Percentiles rank a stretch among this genome's conserved stretches.
Conservation (phyloP, 805 yeast genomes). For the Cyberlindnera meyerae region DNA sequence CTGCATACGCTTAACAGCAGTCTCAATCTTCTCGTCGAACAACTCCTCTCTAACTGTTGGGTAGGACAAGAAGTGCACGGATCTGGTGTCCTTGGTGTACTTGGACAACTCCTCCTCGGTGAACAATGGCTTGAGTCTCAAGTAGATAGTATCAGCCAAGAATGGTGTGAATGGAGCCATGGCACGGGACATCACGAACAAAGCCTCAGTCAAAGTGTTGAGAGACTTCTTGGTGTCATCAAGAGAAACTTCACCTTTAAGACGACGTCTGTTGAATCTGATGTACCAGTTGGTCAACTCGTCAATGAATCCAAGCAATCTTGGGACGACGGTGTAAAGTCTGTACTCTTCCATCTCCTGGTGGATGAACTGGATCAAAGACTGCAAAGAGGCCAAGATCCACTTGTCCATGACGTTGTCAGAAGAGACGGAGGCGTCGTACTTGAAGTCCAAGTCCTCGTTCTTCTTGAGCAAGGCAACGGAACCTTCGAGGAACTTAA, state of each 20-base stretch:
- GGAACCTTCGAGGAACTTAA: constrained; percentile 93
- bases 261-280: constrained; percentile 95
- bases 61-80: constrained; percentile 91
- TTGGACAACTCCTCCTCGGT: constrained; percentile 50
- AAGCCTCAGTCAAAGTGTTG: constrained; percentile 86
- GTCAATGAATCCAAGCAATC: constrained; percentile 81
- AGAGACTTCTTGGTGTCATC: constrained; percentile 83
- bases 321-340: constrained; percentile 94
- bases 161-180: constrained; percentile 99
- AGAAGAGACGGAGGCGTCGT: constrained; percentile 58
- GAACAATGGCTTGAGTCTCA: constrained; percentile 60
- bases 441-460: constrained; percentile 63
- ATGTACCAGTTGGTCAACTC: constrained; percentile 98
- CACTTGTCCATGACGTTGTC: constrained; percentile 96
- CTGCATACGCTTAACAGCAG: constrained; percentile 93
- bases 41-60: constrained; percentile 80
- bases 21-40: constrained; percentile 77
- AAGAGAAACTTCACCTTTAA: constrained; percentile 88
- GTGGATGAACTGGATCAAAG: constrained; percentile 81
- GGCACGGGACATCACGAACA: constrained; percentile 83
- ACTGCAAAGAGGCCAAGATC: constrained; percentile 94
- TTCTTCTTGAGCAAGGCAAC: constrained; percentile 79
- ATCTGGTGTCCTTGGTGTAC: constrained; percentile 58
- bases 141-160: constrained; percentile 86
- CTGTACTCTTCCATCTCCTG: constrained; percentile 86